Conservation (phyloP, 768 basidiomycete species). For the Calocera viscosa region DNA sequence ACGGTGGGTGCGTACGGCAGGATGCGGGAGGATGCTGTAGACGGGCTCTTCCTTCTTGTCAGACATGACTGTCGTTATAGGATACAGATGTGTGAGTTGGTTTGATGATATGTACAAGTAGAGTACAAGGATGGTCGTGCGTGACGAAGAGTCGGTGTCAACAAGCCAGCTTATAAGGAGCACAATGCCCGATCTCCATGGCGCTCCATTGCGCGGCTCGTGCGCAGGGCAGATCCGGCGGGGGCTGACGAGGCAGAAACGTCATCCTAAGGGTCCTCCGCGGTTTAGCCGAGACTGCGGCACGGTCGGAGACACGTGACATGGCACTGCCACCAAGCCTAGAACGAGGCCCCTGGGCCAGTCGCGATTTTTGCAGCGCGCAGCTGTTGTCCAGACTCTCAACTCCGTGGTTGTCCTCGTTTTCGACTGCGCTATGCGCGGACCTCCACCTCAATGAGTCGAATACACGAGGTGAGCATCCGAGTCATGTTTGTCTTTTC, state of each 20-base stretch:
- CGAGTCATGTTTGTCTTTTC: not conserved
- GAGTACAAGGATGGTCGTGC: not conserved
- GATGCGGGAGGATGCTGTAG: not conserved
- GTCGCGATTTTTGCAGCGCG: too few species aligned
- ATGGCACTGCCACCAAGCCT: not conserved
- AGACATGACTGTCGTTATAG: not conserved
- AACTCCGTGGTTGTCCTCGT: too few species aligned
- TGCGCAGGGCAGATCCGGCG: too few species aligned
- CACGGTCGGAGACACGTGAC: not conserved
- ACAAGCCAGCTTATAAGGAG: too few species aligned
- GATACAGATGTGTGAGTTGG: not conserved
- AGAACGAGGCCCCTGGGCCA: too few species aligned
- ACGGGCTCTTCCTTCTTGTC: conserved; percentile 4
- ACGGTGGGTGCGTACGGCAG: not conserved
- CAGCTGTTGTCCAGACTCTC: too few species aligned
- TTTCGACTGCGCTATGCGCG: too few species aligned
- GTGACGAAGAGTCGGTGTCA: too few species aligned
- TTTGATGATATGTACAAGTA: not conserved
- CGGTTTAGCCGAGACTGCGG: not conserved
- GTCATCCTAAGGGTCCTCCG: not conserved
- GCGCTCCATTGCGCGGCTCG: too few species aligned
- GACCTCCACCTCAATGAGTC: too few species aligned
- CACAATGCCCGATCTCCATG: too few species aligned
- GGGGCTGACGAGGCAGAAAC: not conserved
- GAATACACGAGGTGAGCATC: not conserved